These are phyloP conservation scores for Penicillium coffeae DNA, from an alignment of 495 filamentous ascomycete species.

Conservation along the genomic window DNA sequence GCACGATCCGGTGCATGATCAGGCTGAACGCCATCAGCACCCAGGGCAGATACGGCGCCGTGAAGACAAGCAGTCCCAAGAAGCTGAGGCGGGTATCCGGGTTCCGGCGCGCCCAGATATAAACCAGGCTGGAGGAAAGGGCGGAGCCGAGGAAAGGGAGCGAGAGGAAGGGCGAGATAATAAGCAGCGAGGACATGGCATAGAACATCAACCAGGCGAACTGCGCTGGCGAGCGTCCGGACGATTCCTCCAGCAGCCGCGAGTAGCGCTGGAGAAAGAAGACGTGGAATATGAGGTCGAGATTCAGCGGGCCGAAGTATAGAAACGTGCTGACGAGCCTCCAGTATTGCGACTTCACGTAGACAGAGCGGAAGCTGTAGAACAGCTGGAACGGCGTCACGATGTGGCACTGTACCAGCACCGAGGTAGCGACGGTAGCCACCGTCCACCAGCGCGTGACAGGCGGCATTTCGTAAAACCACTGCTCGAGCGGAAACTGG, in stretches of 20 bases:
- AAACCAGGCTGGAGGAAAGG: slow-evolving; percentile 86
- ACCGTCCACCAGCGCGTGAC: slow-evolving; percentile 96
- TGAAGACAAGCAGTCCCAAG: slow-evolving; percentile 83
- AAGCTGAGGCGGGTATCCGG: slow-evolving; percentile 89
- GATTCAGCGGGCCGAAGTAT: slow-evolving; percentile 90
- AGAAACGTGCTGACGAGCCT: slow-evolving; percentile 90
- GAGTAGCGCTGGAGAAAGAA: slow-evolving; percentile 98
- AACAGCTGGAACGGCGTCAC: slow-evolving; percentile 91
- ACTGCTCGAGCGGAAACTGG: slow-evolving; percentile 85
- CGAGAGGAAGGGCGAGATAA: slow-evolving; percentile 74
- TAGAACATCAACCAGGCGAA: slow-evolving; percentile 94
- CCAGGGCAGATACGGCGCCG: slow-evolving; percentile 93
- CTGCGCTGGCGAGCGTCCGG: slow-evolving; percentile 81
- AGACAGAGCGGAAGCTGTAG: slow-evolving; percentile 92
- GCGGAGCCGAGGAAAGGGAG: slow-evolving; percentile 92
- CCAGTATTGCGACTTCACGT: slow-evolving; percentile 94
- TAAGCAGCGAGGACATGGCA: slow-evolving; percentile 69
- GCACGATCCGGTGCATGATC: slow-evolving; percentile 76
- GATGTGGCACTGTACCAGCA: slow-evolving; percentile 88
- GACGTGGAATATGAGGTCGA: slow-evolving; percentile 96
- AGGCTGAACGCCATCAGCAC: slow-evolving; percentile 89
- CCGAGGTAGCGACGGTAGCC: slow-evolving; percentile 81
- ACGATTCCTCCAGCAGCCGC: slow-evolving; percentile 89
- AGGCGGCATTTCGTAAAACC: slow-evolving; percentile 97
- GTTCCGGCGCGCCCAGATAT: slow-evolving; percentile 96